These are phyloP conservation scores for Citrullus colocynthis DNA, from an alignment of 306 rosid genomes.

Conservation along the genomic window DNA sequence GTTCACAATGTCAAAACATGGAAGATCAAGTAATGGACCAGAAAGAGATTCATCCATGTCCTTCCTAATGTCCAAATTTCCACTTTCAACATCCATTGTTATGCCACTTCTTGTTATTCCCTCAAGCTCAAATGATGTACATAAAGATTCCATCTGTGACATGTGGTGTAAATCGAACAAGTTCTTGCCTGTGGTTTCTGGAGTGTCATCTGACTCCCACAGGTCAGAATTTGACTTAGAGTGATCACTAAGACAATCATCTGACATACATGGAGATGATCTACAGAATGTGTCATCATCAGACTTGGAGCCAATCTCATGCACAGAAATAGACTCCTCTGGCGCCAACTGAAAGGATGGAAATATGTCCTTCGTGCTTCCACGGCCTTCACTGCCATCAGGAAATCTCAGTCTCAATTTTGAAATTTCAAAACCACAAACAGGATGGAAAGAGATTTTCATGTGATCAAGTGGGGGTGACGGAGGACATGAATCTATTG, in stretches of 20 bases:
- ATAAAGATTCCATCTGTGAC: constrained; percentile 35
- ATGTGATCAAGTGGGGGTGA: constrained; percentile 95
- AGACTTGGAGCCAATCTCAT: constrained; percentile 50
- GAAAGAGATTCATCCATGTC: constrained; percentile 37
- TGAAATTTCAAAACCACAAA: constrained; percentile 47
- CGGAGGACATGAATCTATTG: constrained; percentile 45
- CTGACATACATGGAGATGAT: constrained; percentile 66
- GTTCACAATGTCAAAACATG: constrained; percentile 51
- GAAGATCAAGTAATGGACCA: constrained; percentile 57
- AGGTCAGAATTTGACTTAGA: constrained; percentile 63
- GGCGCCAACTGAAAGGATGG: constrained; percentile 85
- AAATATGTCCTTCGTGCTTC: constrained; percentile 45
- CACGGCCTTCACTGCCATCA: constrained; percentile 50
- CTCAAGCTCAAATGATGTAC: constrained; percentile 24
- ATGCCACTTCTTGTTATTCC: constrained; percentile 20
- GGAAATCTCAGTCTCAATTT: constrained; percentile 67
- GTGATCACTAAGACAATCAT: constrained; percentile 58
- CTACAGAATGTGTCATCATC: constrained; percentile 91
- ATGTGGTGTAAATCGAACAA: constrained; percentile 32
- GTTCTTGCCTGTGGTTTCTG: constrained; percentile 35
- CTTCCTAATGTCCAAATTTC: constrained; percentile 12
- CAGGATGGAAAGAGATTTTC: constrained; percentile 86
- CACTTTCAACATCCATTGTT: constrained; percentile 21
- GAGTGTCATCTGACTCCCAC: constrained; percentile 72
- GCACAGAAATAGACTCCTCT: constrained; percentile 44